These are phyloP conservation scores for Megacollybia platyphylla DNA, from an alignment of 1,284 basidiomycete genomes.

Conservation along the genomic window DNA sequence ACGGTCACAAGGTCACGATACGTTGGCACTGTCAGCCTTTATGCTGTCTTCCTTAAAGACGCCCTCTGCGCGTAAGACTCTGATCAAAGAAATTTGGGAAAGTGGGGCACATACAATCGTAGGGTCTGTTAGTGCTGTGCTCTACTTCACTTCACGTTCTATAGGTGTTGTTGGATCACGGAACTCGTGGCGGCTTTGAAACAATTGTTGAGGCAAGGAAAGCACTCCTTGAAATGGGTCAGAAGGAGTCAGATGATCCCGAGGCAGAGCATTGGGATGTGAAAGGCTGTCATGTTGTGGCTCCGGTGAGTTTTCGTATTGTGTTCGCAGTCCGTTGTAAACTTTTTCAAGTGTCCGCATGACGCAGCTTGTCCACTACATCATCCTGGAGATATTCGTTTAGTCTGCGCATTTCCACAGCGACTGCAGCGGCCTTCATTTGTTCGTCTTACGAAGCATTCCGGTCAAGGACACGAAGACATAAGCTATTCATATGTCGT, in stretches of 20 bases:
- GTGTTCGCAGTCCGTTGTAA: neutral
- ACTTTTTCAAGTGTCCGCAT: constrained; percentile 71
- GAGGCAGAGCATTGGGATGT: constrained; percentile 20
- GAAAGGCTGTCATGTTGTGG: constrained; percentile 67
- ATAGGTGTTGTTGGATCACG: constrained; percentile 82
- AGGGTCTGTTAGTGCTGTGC: constrained; percentile 10
- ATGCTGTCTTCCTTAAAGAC: constrained; percentile 64
- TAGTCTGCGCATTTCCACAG: constrained; percentile 80
- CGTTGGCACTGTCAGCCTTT: constrained; percentile 80
- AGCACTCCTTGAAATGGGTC: constrained; percentile 60
- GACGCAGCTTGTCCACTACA: constrained; percentile 76
- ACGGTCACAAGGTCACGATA: constrained; percentile 26
- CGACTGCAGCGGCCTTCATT: constrained; percentile 79
- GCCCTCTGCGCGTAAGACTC: constrained; percentile 45
- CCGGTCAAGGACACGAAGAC: constrained; percentile 73
- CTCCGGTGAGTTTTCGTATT: constrained; percentile 45
- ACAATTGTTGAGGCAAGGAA: constrained; percentile 77
- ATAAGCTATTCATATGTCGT: constrained; percentile 87
- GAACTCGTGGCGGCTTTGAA: constrained; percentile 67
- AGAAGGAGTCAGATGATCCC: constrained; percentile 38
- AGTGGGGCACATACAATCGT: constrained; percentile 78
- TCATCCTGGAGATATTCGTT: constrained; percentile 31
- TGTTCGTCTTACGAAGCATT: constrained; percentile 80
- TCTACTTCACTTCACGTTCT: neutral
- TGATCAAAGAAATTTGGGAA: constrained; percentile 82